Evolutionary conservation across 2,329 filamentous ascomycete genomes (phyloP).

Genomic region (Ascosphaera pollenicola): DNA sequence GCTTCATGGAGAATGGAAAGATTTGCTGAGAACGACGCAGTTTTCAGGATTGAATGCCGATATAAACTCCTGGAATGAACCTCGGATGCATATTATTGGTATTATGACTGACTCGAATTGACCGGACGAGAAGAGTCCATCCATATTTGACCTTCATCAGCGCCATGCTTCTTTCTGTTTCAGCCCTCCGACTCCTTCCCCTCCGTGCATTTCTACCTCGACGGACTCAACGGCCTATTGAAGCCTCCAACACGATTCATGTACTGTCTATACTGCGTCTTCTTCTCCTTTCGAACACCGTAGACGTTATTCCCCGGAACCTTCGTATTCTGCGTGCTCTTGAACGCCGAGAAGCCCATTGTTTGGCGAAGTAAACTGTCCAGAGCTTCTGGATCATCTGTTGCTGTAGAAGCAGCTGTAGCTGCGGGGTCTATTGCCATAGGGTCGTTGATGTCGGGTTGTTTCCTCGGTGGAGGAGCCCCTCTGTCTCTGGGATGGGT

Average conservation of each 20-base stretch:
- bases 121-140: no score
- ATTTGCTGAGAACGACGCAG: no score
- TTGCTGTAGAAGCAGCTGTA: slow-evolving; percentile 2
- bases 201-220: slow-evolving; percentile 12
- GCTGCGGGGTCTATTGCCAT: slow-evolving; percentile 7
- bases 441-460: slow-evolving; percentile 10
- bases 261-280: slow-evolving; percentile 87
- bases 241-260: slow-evolving; percentile 40
- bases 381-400: slow-evolving; percentile 20
- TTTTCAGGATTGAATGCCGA: no score
- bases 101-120: no score
- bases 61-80: no score
- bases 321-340: slow-evolving; percentile 70
- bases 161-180: no score
- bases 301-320: slow-evolving; percentile 71
- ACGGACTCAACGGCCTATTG: slow-evolving; percentile 27
- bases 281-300: slow-evolving; percentile 75
- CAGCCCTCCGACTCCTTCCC: no score
- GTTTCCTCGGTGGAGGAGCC: no score
- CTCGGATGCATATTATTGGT: no score
- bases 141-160: no score
- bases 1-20: no score
- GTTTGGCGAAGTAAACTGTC: slow-evolving; percentile 62
- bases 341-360: slow-evolving; percentile 81
- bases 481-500: no score